A percentile compares a stretch with the other conserved stretches of the same genome.
Conservation (phyloP, 2,329 filamentous ascomycete species). For the Diaporthe caulivora region DNA sequence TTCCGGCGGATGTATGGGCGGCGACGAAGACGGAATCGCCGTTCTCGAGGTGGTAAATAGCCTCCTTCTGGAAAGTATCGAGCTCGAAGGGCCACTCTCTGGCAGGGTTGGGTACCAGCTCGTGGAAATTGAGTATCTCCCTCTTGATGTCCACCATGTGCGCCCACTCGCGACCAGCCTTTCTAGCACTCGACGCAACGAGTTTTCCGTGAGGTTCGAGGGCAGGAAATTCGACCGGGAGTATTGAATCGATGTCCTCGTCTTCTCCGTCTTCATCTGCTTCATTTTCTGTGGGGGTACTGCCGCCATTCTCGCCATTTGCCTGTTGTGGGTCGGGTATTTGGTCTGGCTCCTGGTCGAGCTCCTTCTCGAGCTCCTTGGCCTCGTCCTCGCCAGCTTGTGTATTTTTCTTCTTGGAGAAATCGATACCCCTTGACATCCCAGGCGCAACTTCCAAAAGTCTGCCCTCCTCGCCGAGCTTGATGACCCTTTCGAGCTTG, state of each 20-base stretch:
- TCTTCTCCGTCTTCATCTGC: constrained; percentile 57
- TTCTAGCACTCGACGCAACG: constrained; percentile 77
- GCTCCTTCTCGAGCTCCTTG: constrained; percentile 76
- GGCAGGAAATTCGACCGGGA: constrained; percentile 94
- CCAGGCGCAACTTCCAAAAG: constrained; percentile 87
- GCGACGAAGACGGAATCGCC: constrained; percentile 98
- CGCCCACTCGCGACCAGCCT: constrained; percentile 89
- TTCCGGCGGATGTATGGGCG: constrained; percentile 96
- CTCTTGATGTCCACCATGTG: constrained; percentile 98
- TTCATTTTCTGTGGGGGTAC: constrained; percentile 47
- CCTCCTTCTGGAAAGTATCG: constrained; percentile 98
- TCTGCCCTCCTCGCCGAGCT: constrained; percentile 81
- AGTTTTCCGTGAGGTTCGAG: constrained; percentile 86
- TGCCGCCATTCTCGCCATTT: constrained; percentile 42
- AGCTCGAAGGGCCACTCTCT: constrained; percentile 96
- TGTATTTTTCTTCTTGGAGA: constrained; percentile 71
- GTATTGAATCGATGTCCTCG: constrained; percentile 83
- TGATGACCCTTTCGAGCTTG: constrained; percentile 87
- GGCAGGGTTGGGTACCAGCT: constrained; percentile 96
- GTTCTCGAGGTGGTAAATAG: constrained; percentile 95
- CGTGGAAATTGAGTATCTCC: constrained; percentile 92
- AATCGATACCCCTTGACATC: constrained; percentile 81
- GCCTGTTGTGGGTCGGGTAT: constrained; percentile 48
- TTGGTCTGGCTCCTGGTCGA: constrained; percentile 61
- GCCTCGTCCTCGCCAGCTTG: constrained; percentile 71